Evolutionary conservation across 768 basidiomycete genomes (phyloP), one percentile per base, ranked within the genome.

Genomic region (Melanogaster broomeanus): DNA sequence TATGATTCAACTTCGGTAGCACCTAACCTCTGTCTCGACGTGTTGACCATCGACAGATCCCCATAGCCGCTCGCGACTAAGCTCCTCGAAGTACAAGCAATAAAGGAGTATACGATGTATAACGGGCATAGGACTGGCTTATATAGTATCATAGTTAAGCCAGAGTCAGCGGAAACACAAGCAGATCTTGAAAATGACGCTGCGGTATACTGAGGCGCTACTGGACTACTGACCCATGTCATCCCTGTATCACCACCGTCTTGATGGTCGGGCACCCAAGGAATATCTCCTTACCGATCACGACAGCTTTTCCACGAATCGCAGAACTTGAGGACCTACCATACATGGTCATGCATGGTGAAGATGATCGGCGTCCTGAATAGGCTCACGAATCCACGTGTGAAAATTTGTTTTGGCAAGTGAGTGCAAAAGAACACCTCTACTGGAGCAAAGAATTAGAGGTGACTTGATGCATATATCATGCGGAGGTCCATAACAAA

Each of bases 401-500:
- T 21, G 38, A 62, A 56, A 27, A 54, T 62, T 60, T 30, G 33
- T 31, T 21, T 16, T 22, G 16, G 27, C 27, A 38, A 38, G 25
- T 37, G n/a, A n/a, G n/a, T n/a, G n/a, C 41, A 34, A 34, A 28
- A 6, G 33, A 12, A 27, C 44, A 33, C 21, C 30, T 45, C 19
- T 27, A 18, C 45, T 34, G 18, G 18, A 34, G 33, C 45, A 46
- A 37, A 5, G 33, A 25, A 39, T 40, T 12, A 34, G 38, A 25
- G n/a, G 37, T 24, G 31, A 31, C 38, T 49, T 51, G 56, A 63
- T 62, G 60, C 45, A 38, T 11, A 42, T 52, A 43, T 35, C 46
- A 66, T 67, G 66, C 56, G 58, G 42, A 59, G 53, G 41, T 50
- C 66, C 37, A 48, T 69, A 15, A 57, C 52, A 42, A 57, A 42